Evolutionary conservation across 139 green algal species (phyloP).

Genomic region (Picochlorum sp.): DNA sequence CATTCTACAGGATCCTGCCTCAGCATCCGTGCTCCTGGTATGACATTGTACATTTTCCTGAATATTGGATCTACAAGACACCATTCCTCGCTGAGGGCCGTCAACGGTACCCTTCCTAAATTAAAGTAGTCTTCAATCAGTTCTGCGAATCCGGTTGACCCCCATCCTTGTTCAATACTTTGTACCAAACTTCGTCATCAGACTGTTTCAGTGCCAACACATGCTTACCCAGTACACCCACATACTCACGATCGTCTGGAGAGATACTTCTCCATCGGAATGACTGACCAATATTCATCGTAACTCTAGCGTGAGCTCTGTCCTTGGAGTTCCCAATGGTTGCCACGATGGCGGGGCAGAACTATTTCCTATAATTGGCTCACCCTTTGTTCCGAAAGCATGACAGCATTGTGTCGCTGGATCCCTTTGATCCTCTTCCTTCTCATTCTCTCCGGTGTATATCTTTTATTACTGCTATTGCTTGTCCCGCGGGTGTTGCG

Average conservation of each 20-base stretch:
- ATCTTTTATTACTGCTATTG: too few relatives aligned
- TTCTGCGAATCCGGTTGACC: constrained; percentile 16
- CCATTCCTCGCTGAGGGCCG: constrained; percentile 41
- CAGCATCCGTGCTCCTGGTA: constrained; percentile 67
- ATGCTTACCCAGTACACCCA: constrained; percentile 63
- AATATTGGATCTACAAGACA: constrained; percentile 46
- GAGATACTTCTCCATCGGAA: constrained; percentile 65
- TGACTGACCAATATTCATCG: constrained; percentile 68
- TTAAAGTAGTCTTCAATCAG: constrained; percentile 79
- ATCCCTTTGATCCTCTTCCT: too few relatives aligned
- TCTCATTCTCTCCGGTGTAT: too few relatives aligned
- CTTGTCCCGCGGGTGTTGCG: too few relatives aligned
- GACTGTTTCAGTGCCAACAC: constrained; percentile 61
- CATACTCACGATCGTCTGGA: constrained; percentile 39
- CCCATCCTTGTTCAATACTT: constrained; percentile 45
- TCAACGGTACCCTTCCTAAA: constrained; percentile 36
- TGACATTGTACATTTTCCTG: constrained; percentile 37
- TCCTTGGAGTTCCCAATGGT: constrained; percentile 27
- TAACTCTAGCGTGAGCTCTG: constrained; percentile 62
- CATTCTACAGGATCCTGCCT: constrained; percentile 88
- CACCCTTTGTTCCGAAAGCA: too few relatives aligned
- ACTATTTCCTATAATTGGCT: too few relatives aligned
- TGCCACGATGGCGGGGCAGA: too few relatives aligned
- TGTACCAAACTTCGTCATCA: constrained; percentile 55
- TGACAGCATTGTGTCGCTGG: too few relatives aligned